These are phyloP conservation scores for Vicia sativa DNA, from an alignment of 306 rosid species.

Conservation along the genomic window DNA sequence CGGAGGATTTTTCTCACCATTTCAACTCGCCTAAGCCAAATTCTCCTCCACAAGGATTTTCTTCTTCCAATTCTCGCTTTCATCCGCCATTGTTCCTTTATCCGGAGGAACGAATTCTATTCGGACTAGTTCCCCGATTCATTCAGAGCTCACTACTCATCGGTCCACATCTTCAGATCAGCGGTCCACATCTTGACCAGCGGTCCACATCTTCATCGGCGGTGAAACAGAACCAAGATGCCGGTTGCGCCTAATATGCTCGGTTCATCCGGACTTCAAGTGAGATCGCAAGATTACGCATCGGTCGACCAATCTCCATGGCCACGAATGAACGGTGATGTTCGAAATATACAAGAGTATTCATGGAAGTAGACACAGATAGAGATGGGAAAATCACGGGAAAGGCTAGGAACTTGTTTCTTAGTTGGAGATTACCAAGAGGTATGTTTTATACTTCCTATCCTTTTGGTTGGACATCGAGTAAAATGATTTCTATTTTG, in stretches of 20 bases:
- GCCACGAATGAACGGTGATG: slow-evolving; percentile 89
- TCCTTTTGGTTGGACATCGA: slow-evolving; percentile 30
- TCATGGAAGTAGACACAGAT: slow-evolving; percentile 89
- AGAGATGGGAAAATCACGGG: slow-evolving; percentile 97
- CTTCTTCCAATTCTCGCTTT: slow-evolving; percentile 45
- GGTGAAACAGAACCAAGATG: slow-evolving; percentile 56
- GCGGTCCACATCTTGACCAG: no score
- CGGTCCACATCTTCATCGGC: slow-evolving; percentile 56
- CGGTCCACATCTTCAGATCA: no score
- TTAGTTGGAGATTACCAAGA: slow-evolving; percentile 94
- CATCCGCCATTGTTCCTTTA: slow-evolving; percentile 58
- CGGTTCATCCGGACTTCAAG: slow-evolving; percentile 52
- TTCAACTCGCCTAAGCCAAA: slow-evolving; percentile 59
- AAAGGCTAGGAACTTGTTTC: slow-evolving; percentile 87
- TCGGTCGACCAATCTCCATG: slow-evolving; percentile 69
- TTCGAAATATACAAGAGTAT: slow-evolving; percentile 87
- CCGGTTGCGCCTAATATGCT: slow-evolving; percentile 39
- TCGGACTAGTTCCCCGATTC: slow-evolving; percentile 51
- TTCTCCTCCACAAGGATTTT: slow-evolving; percentile 52
- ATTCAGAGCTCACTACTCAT: slow-evolving; percentile 58
- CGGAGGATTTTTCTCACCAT: slow-evolving; percentile 71
- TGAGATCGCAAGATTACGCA: slow-evolving; percentile 55
- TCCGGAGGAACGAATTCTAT: slow-evolving; percentile 50
- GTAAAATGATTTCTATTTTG: slow-evolving; percentile 18
- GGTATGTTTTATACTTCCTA: slow-evolving; percentile 55